A percentile compares a stretch with the other conserved stretches of the same genome.
These are phyloP conservation scores for Hamamelis virginiana DNA, from an alignment of 164 flowering plant genomes.

Conservation along the genomic window DNA sequence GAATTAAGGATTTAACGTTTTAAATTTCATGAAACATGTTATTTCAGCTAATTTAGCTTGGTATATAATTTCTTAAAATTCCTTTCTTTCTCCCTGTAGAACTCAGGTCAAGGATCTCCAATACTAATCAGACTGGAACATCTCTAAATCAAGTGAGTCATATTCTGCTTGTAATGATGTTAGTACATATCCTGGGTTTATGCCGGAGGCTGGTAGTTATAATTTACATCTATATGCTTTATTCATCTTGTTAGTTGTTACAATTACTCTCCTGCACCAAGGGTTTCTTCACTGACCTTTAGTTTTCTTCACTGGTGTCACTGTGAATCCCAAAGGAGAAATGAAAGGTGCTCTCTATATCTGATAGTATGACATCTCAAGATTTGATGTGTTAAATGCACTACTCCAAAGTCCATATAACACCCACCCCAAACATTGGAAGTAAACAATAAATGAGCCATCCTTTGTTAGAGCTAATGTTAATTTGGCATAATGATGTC, in stretches of 20 bases:
- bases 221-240: too few species aligned
- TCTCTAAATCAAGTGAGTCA: conserved; percentile 53
- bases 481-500: neutral
- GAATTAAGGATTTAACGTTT: neutral
- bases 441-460: neutral
- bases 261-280: neutral
- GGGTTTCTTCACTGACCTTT: neutral
- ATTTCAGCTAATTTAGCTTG: neutral
- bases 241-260: too few species aligned
- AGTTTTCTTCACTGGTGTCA: conserved; percentile 17
- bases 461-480: too few species aligned
- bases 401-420: too few species aligned
- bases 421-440: neutral
- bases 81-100: conserved; percentile 38
- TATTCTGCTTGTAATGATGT: neutral
- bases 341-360: conserved; percentile 20
- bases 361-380: neutral
- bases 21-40: neutral
- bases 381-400: neutral
- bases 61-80: neutral
- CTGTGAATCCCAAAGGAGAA: conserved; percentile 24
- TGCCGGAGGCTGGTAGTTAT: neutral
- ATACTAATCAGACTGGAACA: conserved; percentile 35
- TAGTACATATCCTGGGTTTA: neutral
- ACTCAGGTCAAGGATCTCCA: conserved; percentile 57